Conservation (phyloP, 306 rosid species). For the Cicer judaicum region DNA sequence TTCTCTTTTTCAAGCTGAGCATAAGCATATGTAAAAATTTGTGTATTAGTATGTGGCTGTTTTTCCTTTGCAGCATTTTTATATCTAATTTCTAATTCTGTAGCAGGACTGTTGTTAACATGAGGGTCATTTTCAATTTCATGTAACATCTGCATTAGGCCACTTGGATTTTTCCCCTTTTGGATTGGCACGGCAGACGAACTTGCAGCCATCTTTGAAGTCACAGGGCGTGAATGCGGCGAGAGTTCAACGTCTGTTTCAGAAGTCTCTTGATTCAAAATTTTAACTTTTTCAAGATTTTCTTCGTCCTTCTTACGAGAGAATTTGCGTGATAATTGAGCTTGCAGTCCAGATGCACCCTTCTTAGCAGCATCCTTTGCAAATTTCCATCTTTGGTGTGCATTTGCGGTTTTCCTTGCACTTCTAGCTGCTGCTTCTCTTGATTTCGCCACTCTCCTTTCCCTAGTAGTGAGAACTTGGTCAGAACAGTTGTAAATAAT, state of each 20-base stretch:
- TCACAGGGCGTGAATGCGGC: conserved; percentile 44
- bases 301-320: conserved; percentile 56
- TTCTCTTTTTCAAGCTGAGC: conserved; percentile 92
- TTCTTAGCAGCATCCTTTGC: conserved; percentile 88
- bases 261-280: conserved; percentile 54
- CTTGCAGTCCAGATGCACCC: conserved; percentile 80
- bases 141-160: conserved; percentile 54
- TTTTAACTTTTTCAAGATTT: conserved; percentile 56
- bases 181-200: conserved; percentile 52
- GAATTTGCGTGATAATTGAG: conserved; percentile 76
- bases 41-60: conserved; percentile 64
- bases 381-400: conserved; percentile 77
- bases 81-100: conserved; percentile 52
- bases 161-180: conserved; percentile 51
- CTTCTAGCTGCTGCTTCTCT: conserved; percentile 93
- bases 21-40: conserved; percentile 84
- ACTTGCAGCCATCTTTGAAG: conserved; percentile 50
- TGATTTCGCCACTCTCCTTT: conserved; percentile 79
- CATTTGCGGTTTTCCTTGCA: conserved; percentile 74
- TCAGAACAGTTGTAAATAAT: conserved; percentile 94
- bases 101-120: conserved; percentile 49
- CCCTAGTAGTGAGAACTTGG: conserved; percentile 91
- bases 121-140: conserved; percentile 72
- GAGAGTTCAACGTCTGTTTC: conserved; percentile 51
- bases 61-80: conserved; percentile 56